phyloP scores from a whole-genome alignment of 345 rosid species.

The Reutealis trisperma region DNA sequence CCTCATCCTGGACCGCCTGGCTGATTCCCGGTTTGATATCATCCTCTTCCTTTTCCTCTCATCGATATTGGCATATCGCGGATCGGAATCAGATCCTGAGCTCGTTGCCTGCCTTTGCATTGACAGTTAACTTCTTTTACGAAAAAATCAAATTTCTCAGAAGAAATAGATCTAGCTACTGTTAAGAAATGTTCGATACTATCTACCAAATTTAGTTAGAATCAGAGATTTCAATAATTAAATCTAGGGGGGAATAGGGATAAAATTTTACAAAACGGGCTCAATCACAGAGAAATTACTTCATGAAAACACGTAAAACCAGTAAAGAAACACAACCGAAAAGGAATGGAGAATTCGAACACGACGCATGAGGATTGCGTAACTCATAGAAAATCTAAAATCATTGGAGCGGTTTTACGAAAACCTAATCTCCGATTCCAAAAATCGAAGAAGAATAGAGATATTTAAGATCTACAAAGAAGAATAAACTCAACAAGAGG shows the following conservation, averaged over 20 bases:
- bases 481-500: neutral
- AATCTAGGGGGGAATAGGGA: neutral
- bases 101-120: slow-evolving; percentile 40
- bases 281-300: slow-evolving; percentile 8
- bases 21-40: slow-evolving; percentile 89
- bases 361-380: slow-evolving; percentile 59
- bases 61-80: slow-evolving; percentile 44
- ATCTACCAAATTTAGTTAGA: neutral
- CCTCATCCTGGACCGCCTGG: slow-evolving; percentile 76
- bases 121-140: slow-evolving; percentile 29
- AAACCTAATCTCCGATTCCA: slow-evolving; percentile 17
- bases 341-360: slow-evolving; percentile 81
- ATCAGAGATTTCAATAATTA: neutral
- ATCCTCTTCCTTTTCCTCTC: slow-evolving; percentile 87
- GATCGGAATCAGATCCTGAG: slow-evolving; percentile 73
- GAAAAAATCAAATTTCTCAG: neutral
- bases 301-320: slow-evolving; percentile 85
- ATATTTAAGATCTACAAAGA: neutral
- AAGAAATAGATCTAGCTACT: no score
- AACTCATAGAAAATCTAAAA: slow-evolving; percentile 58
- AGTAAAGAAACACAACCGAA: slow-evolving; percentile 90
- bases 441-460: neutral
- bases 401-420: slow-evolving; percentile 35
- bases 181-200: neutral
- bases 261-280: neutral